Evolutionary conservation across 495 filamentous ascomycete genomes (phyloP).

Genomic region (Penicillium crystallinum): DNA sequence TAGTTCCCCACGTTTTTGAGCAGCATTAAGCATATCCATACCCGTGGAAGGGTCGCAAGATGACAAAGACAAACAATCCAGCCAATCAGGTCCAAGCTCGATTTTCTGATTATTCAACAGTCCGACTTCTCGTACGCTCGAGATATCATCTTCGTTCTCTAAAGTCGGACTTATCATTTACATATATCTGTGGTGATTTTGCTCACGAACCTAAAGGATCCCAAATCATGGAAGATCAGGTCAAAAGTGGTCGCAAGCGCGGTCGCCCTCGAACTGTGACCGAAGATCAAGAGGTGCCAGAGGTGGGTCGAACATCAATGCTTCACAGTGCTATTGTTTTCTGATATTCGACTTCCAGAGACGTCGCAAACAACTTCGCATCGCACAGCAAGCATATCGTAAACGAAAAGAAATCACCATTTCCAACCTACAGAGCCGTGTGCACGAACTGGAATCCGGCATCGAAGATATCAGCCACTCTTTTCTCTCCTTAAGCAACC

Average conservation of each 20-base stretch:
- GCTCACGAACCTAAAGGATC: neutral
- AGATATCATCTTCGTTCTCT: too few relatives aligned
- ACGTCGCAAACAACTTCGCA: slow-evolving; percentile 78
- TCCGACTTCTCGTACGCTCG: too few relatives aligned
- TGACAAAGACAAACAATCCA: too few relatives aligned
- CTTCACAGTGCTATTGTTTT: neutral
- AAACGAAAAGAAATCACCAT: slow-evolving; percentile 85
- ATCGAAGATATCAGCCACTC: slow-evolving; percentile 72
- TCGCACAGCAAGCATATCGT: slow-evolving; percentile 81
- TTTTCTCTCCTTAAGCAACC: slow-evolving; percentile 67
- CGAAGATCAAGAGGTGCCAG: slow-evolving; percentile 22
- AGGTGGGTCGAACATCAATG: slow-evolving; percentile 11
- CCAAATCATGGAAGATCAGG: slow-evolving; percentile 9
- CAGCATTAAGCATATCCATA: too few relatives aligned
- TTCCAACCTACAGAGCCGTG: slow-evolving; percentile 61
- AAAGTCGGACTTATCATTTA: neutral
- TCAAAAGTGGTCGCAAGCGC: slow-evolving; percentile 17
- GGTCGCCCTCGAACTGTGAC: slow-evolving; percentile 22
- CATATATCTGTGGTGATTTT: neutral
- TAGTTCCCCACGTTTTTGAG: too few relatives aligned
- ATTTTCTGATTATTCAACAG: slow-evolving; percentile 22
- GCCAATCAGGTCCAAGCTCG: neutral
- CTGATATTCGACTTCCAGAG: slow-evolving; percentile 12
- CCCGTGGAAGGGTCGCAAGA: too few relatives aligned
- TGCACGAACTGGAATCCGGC: slow-evolving; percentile 58